A percentile compares a stretch with the other conserved stretches of the same genome.
These are phyloP conservation scores for Salix exigua DNA, from an alignment of 345 rosid genomes.

Conservation along the genomic window DNA sequence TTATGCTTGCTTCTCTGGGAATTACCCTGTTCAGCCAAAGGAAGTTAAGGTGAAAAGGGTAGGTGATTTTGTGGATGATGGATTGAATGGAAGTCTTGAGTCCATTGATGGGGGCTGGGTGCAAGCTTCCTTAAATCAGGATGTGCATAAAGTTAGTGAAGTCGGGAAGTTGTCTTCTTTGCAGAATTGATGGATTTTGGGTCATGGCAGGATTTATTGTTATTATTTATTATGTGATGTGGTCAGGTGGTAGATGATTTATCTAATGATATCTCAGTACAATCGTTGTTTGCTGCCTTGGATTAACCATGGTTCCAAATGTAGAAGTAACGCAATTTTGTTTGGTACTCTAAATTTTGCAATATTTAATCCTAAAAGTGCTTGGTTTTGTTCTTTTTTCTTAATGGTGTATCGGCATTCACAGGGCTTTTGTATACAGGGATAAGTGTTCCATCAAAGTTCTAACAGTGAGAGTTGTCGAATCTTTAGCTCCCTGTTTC, in stretches of 20 bases:
- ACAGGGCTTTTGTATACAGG: neutral
- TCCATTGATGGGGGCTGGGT: conserved; percentile 82
- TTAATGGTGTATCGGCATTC: neutral
- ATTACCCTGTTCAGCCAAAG: conserved; percentile 73
- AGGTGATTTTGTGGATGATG: conserved; percentile 88
- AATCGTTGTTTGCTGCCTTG: neutral
- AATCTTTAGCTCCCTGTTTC: neutral
- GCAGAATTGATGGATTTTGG: conserved; percentile 4
- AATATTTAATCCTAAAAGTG: neutral
- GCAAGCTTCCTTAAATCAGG: conserved; percentile 31
- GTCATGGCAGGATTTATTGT: neutral
- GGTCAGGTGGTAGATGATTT: neutral
- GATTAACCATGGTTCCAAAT: conserved; percentile 9
- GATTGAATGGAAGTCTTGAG: conserved; percentile 62
- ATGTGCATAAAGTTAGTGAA: conserved; percentile 14
- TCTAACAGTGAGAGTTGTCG: neutral
- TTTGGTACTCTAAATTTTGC: conserved; percentile 8
- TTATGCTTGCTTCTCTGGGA: conserved; percentile 90
- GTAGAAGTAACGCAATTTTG: conserved; percentile 15
- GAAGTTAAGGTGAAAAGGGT: conserved; percentile 76
- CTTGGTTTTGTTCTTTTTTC: neutral
- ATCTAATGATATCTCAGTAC: conserved; percentile 1
- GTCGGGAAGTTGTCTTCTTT: conserved; percentile 14
- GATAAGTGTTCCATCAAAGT: neutral
- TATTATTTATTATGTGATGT: neutral